Conservation (phyloP, 352 stramenopile genomes). For the Pythium guiyangense region DNA sequence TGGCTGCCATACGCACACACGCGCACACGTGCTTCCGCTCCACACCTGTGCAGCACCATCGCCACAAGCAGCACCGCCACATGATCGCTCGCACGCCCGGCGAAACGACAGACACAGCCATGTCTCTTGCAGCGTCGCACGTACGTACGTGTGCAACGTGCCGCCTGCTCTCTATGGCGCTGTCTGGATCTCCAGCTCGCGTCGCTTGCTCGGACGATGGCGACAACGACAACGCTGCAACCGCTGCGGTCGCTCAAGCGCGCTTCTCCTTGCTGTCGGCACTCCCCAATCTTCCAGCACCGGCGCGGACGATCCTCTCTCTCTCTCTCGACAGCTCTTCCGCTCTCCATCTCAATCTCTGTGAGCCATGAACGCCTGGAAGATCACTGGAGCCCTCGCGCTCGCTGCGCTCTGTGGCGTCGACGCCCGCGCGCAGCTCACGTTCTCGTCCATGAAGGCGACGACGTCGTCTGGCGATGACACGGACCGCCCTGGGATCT, state of each 20-base stretch:
- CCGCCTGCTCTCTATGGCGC: neutral
- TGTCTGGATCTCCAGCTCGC: too few relatives aligned
- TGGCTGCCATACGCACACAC: too few relatives aligned
- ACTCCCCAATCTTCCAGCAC: neutral
- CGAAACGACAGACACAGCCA: too few relatives aligned
- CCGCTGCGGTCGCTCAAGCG: neutral
- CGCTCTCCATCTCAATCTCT: neutral
- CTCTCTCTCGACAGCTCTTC: neutral
- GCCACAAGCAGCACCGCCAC: too few relatives aligned
- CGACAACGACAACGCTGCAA: neutral
- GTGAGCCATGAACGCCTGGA: conserved; percentile 32
- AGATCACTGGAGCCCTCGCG: conserved; percentile 25
- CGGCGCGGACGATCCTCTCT: neutral
- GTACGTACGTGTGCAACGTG: neutral
- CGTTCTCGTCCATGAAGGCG: conserved; percentile 7
- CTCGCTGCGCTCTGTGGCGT: conserved; percentile 29
- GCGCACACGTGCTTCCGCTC: too few relatives aligned
- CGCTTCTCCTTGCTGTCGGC: neutral
- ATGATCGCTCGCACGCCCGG: too few relatives aligned
- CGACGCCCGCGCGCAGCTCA: conserved; percentile 6
- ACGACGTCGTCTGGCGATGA: conserved; percentile 5
- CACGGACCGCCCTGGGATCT: conserved; percentile 36
- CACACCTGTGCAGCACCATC: too few relatives aligned
- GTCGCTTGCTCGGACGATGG: too few relatives aligned
- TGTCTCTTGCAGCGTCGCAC: neutral